phyloP scores from a whole-genome alignment of 768 basidiomycete species.

The Agrocybe praecox region DNA sequence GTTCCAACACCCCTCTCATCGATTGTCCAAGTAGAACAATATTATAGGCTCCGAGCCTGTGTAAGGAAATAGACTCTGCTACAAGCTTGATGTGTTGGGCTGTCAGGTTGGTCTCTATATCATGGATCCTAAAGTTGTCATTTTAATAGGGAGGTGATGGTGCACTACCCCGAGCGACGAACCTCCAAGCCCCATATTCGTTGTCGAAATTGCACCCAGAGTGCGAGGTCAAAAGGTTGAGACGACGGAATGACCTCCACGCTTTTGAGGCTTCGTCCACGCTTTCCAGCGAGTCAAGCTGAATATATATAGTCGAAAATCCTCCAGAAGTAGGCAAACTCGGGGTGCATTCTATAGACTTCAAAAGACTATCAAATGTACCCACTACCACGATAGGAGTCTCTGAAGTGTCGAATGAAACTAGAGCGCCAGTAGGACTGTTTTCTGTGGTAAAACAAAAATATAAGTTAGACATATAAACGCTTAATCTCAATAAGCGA shows the following conservation, averaged over 20 bases:
- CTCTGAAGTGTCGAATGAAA: neutral
- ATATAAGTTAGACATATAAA: no score
- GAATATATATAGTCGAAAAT: neutral
- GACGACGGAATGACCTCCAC: neutral
- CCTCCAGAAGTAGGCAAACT: neutral
- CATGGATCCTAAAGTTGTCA: neutral
- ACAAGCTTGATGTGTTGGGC: neutral
- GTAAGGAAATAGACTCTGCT: neutral
- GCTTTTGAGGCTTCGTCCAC: neutral
- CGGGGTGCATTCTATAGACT: neutral
- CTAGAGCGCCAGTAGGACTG: neutral
- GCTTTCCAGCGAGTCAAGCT: neutral
- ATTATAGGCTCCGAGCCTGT: neutral
- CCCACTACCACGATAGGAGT: neutral
- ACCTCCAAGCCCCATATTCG: neutral
- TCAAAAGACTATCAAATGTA: neutral
- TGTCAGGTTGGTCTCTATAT: neutral
- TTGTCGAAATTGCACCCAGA: neutral
- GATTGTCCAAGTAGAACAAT: neutral
- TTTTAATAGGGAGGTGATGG: neutral
- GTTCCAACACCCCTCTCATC: neutral
- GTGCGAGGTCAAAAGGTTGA: neutral
- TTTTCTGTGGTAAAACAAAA: neutral
- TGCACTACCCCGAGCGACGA: no score
- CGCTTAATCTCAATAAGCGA: no score